Base-by-base conservation (phyloP, 441 rosid genomes). In the California macrophylla region DNA sequence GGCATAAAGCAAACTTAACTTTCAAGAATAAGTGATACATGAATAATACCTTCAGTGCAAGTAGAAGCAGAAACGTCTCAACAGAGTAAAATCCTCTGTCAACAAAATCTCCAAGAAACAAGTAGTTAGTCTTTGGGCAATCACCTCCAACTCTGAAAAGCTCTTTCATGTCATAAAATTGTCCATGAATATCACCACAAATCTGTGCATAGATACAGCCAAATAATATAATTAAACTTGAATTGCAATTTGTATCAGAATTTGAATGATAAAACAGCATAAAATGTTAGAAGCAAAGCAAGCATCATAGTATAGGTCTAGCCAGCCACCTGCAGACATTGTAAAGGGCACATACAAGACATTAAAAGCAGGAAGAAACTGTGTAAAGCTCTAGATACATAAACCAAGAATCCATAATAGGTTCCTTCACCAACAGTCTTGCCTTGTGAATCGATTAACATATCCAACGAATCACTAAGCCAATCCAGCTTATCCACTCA, bases 61-160 rank as follows among this genome's bases (percentile, higher is more conserved):
- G 85, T 25, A 93, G 84, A 74, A 93, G 97, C 74, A 93, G 84
- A 81, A 89, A 92, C 1, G 98, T 90, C 83, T 90, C 98, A 20
- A 92, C 96, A 0, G 96, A 90, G 78, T 92, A 88, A 81, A 82
- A 90, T 69, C 98, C 98, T 77, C 96, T 78, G 66, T 92, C 98
- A 66, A 92, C 98, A 83, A 92, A 92, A 81, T 92, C 98, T 76
- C 96, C 98, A 74, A 92, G 89, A 84, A 92, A 92, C 79, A 92
- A 77, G 80, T 90, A 92, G 82, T 87, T 92, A 32, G 95, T 92
- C 82, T 86, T 84, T 25, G 96, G 98, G 77, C 98, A 92, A 79
- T 88, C 96, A 54, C 96, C 95, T 56, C 96, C 96, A 2, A 86
- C 98, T 77, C 75, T 90, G 80, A 90, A 92, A 76, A 92, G 98